Conservation (phyloP, 805 yeast species). For the Candida lessepsii region DNA sequence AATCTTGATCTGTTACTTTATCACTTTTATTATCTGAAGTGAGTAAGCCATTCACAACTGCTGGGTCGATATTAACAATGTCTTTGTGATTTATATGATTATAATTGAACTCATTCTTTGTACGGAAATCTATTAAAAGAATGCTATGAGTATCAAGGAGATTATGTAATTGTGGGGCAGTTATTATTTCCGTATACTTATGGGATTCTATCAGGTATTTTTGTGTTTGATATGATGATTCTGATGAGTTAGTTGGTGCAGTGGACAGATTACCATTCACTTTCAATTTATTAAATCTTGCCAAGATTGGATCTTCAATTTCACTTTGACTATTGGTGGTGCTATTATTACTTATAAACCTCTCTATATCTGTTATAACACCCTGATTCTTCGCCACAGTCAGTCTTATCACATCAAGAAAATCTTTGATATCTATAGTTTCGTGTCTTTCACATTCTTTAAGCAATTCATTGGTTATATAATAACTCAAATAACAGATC, state of each 20-base stretch:
- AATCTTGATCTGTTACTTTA: slow-evolving; percentile 55
- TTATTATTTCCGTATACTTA: slow-evolving; percentile 19
- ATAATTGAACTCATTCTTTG: slow-evolving; percentile 55
- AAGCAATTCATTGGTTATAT: slow-evolving; percentile 12
- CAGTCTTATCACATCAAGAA: slow-evolving; percentile 16
- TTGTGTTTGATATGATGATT: not conserved
- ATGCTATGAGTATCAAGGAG: slow-evolving; percentile 7
- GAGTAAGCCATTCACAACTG: slow-evolving; percentile 30
- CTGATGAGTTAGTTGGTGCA: not conserved
- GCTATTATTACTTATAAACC: not conserved
- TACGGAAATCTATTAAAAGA: slow-evolving; percentile 72
- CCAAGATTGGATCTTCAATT: slow-evolving; percentile 23
- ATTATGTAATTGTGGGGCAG: slow-evolving; percentile 19
- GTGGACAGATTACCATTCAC: not conserved
- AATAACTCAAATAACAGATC: slow-evolving; percentile 30
- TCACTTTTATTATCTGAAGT: slow-evolving; percentile 22
- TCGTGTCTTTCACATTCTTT: slow-evolving; percentile 10
- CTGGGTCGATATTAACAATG: slow-evolving; percentile 74
- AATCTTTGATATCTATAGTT: slow-evolving; percentile 17
- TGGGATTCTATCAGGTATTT: slow-evolving; percentile 7
- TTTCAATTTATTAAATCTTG: slow-evolving; percentile 23
- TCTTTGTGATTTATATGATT: slow-evolving; percentile 63
- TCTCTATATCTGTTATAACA: not conserved
- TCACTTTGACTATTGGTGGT: not conserved
- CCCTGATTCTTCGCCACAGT: slow-evolving; percentile 18